Base-by-base conservation (phyloP, 306 rosid species). In the Vigna reflexopilosa region DNA sequence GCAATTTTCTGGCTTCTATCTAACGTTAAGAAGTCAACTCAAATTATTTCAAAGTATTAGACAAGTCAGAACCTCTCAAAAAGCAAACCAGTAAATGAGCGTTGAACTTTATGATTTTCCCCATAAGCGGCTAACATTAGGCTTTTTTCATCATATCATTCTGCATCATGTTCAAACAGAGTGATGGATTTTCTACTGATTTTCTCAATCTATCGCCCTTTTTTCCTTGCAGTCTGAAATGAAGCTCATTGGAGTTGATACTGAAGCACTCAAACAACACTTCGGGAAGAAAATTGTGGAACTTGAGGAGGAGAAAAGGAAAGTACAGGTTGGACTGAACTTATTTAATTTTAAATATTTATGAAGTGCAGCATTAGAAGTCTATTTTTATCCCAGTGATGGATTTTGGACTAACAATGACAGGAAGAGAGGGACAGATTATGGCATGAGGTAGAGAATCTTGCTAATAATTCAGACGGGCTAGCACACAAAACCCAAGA, bases 271-370 rank as follows among this genome's bases (percentile, higher is more conserved):
- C 83, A 90, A 80, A 75, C 90, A 88, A 61, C 91, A 85, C 70
- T 90, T 90, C 16, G 91, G 91, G 62, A 90, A 86, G 85, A 92
- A 90, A 87, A 84, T 89, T 50, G 9, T 81, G 83, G 94, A 92
- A 85, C 91, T 88, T 63, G 97, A 91, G 85, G 91, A 90, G 67
- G 97, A 91, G 82, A 91, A 91, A 79, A 88, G 94, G 84, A 87
- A 55, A 54, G 87, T 85, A 73, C 94, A 91, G 97, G 97, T 91
- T 57, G 50, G 56, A 48, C 67, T 44, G 32, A 64, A 62, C 49
- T 56, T 52, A 48, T 75, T 81, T 75, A 19, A 72, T 67, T 70
- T 79, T 81, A 55, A 61, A 26, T 67, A 63, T 74, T 69, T 77
- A 54, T 32, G 44, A 36, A 58, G 66, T 36, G 47, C 34, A 10